Conservation (phyloP, 768 basidiomycete genomes). For the Tricholoma sp. region DNA sequence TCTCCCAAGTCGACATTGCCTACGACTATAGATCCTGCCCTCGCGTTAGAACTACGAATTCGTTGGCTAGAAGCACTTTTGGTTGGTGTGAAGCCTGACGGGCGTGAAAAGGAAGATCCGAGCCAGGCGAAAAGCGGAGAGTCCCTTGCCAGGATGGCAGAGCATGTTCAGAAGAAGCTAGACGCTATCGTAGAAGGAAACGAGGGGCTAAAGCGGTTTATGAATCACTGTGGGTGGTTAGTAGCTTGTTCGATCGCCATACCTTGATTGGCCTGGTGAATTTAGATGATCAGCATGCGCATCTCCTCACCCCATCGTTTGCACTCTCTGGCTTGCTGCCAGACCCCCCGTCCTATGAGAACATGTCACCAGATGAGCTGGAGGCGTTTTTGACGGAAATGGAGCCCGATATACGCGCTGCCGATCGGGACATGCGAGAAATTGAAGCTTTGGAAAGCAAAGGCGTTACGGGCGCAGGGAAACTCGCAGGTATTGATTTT, state of each 20-base stretch:
- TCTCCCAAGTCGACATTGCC: slow-evolving; percentile 9
- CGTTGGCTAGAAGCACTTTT: slow-evolving; percentile 80
- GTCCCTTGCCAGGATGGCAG: slow-evolving; percentile 53
- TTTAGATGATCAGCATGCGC: slow-evolving; percentile 73
- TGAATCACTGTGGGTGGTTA: slow-evolving; percentile 58
- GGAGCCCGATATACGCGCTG: slow-evolving; percentile 79
- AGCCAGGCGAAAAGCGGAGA: slow-evolving; percentile 43
- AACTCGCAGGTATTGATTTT: slow-evolving; percentile 46
- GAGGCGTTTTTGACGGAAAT: slow-evolving; percentile 72
- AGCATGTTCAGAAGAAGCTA: slow-evolving; percentile 55
- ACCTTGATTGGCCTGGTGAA: background rate
- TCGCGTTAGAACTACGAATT: slow-evolving; percentile 71
- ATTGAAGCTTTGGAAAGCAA: slow-evolving; percentile 66
- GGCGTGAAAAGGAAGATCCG: slow-evolving; percentile 27
- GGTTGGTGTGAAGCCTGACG: slow-evolving; percentile 53
- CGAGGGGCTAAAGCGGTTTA: slow-evolving; percentile 70
- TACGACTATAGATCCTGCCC: slow-evolving; percentile 50
- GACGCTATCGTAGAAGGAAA: slow-evolving; percentile 57
- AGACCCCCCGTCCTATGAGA: slow-evolving; percentile 45
- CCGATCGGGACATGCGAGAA: slow-evolving; percentile 78
- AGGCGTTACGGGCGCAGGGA: slow-evolving; percentile 69
- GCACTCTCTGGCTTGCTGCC: slow-evolving; percentile 62
- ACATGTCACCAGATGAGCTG: slow-evolving; percentile 63
- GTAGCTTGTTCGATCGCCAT: background rate
- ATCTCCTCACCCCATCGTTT: slow-evolving; percentile 69